Evolutionary conservation across 495 filamentous ascomycete species (phyloP), one percentile per base, ranked within the genome.

Genomic region (Talaromyces stipitatus): DNA sequence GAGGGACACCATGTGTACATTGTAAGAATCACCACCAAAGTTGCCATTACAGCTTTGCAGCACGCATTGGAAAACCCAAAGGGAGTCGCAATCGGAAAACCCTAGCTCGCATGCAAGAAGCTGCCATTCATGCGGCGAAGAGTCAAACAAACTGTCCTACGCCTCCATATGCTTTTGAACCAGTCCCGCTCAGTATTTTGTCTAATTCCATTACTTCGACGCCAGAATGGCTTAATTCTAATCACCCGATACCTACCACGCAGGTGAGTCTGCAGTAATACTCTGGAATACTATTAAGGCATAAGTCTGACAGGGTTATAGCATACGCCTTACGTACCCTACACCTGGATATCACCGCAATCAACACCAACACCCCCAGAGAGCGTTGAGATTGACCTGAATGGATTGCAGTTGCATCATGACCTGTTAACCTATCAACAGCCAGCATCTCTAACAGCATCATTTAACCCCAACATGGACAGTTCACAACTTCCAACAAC

Each of bases 1-100:
- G 58, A 20, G 58, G 54, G 3, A 43, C 28, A n/a, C 58, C 58
- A 12, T 60, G 58, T 47, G 33, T 55, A 32, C 45, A 48, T 26
- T 60, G 58, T 30, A 48, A 54, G 10, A 57, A 38, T 45, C 46
- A 48, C 24, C 38, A 46, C 16, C 46, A 50, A 16, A 32, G 11
- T 12, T 60, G 58, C 22, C 54, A 53, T 27, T 60, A 60, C 36
- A 60, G 58, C 28, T 41, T 36, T 23, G 50, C 38, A 28, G 54
- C 54, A 30, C 45, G 54, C 16, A 51, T 60, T 50, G 58, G 58
- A 5, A 57, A 58, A 32, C 58, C 58, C 43, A 58, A 56, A 32
- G 58, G 58, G 18, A 60, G 58, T 32, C 22, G 46, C 26, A 60
- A 60, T 43, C 43, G 50, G 6, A 60, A 58, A 33, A 60, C 58